phyloP scores from a whole-genome alignment of 2,329 filamentous ascomycete species.

The Fusarium goolgardi region DNA sequence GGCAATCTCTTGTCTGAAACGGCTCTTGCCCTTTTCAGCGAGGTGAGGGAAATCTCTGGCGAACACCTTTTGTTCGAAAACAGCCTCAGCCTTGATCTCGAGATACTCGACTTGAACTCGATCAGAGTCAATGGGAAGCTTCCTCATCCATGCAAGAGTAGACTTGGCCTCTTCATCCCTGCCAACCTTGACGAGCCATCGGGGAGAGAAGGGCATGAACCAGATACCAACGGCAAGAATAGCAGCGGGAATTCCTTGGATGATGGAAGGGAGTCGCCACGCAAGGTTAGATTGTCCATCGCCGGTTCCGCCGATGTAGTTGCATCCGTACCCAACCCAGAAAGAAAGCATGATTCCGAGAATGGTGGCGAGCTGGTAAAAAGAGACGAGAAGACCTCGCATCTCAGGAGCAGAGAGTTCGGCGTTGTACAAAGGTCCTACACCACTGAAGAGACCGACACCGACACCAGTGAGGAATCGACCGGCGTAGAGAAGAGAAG shows the following conservation, averaged over 20 bases:
- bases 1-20: conserved; percentile 59
- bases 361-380: conserved; percentile 66
- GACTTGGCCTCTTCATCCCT: conserved; percentile 73
- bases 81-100: conserved; percentile 83
- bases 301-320: conserved; percentile 61
- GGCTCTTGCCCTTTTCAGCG: conserved; percentile 55
- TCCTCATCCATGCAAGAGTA: conserved; percentile 25
- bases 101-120: conserved; percentile 79
- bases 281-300: conserved; percentile 56
- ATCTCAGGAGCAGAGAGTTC: conserved; percentile 71
- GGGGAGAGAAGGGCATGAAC: conserved; percentile 82
- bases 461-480: conserved; percentile 63
- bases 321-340: conserved; percentile 60
- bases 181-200: conserved; percentile 79
- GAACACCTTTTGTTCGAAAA: conserved; percentile 79
- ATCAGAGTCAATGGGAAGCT: conserved; percentile 66
- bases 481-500: conserved; percentile 58
- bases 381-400: conserved; percentile 72
- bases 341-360: conserved; percentile 61
- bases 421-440: conserved; percentile 60
- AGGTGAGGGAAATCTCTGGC: conserved; percentile 66
- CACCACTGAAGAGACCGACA: conserved; percentile 60
- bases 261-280: conserved; percentile 59
- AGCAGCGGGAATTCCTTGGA: conserved; percentile 57
- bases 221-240: conserved; percentile 76